These are phyloP conservation scores for Colletotrichum siamense DNA, from an alignment of 2,329 filamentous ascomycete genomes.

Conservation along the genomic window DNA sequence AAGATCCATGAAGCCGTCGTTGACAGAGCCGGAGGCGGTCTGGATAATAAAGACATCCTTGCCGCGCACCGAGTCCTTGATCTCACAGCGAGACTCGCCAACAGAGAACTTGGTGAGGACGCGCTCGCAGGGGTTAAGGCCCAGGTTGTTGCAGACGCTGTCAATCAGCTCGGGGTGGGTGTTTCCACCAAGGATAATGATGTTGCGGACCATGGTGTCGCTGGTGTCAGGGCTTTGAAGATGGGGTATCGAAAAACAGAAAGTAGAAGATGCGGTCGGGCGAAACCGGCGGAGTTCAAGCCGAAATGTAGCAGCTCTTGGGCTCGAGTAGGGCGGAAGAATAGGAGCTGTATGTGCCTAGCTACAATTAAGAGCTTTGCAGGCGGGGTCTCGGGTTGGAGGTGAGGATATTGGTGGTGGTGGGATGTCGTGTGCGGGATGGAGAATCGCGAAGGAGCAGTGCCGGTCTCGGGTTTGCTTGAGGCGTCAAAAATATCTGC, in stretches of 20 bases:
- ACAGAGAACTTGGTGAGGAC: constrained; percentile 92
- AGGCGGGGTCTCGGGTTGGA: not conserved
- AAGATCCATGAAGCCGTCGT: constrained; percentile 95
- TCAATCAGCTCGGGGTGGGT: constrained; percentile 90
- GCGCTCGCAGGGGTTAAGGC: constrained; percentile 83
- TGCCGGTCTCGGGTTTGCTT: constrained; percentile 22
- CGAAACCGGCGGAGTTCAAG: constrained; percentile 6
- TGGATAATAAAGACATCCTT: constrained; percentile 99
- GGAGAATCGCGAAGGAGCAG: constrained; percentile 17
- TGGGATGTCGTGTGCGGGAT: constrained; percentile 8
- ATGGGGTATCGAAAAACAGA: not conserved
- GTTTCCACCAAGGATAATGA: constrained; percentile 91
- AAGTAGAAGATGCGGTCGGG: not conserved
- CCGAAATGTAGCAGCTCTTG: not conserved
- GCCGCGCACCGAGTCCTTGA: constrained; percentile 93
- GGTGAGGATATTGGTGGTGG: not conserved
- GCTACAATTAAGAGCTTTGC: not conserved
- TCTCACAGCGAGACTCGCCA: constrained; percentile 93
- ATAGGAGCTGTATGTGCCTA: not conserved
- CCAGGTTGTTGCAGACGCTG: constrained; percentile 85
- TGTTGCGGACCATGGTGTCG: constrained; percentile 85
- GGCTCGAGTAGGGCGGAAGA: not conserved
- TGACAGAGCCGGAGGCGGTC: constrained; percentile 89
- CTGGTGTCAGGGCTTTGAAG: not conserved
- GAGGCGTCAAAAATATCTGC: constrained; percentile 21